Evolutionary conservation across 805 yeast genomes (phyloP), one percentile per base, ranked within the genome.

Genomic region (Spathaspora girioi): DNA sequence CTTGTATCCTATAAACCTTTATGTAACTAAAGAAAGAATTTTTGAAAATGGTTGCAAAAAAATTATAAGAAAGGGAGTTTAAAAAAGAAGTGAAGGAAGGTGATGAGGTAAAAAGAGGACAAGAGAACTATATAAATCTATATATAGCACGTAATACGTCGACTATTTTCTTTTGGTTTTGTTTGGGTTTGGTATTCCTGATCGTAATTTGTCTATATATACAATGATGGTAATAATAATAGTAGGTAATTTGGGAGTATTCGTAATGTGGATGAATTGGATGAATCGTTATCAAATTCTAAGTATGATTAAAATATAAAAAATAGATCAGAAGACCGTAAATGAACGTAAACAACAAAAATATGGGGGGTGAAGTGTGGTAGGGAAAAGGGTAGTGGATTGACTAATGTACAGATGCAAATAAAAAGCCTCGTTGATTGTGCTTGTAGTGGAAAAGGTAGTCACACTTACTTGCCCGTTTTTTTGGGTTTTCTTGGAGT

Each of bases 401-500:
- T 42, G 44, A 42, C n/a, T 42, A 42, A 18, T 42, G 44, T 42
- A 42, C 44, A 42, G 44, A 42, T 42, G 44, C 44, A 42, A 17
- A 29, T 18, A 45, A 45, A 29, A 45, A 29, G 23, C 23, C 32
- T 44, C 5, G 15, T 20, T 44, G 7, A 40, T 5, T 40, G 23
- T 40, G 43, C 27, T 5, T 40, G 23, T 40, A 27, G n/a, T 19
- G 26, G 26, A 6, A 23, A 23, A 3, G 6, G 26, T 23, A 29
- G 32, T 10, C 32, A 29, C 11, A 18, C 23, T 38, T 46, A 54
- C 42, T 51, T 54, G 26, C 49, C 50, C 4, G 54, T 43, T 38
- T 50, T 54, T 44, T 54, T 56, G 11, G 49, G 58, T 38, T 54
- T 54, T 49, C 58, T 52, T 49, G 52, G 52, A 12, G 48, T 45